Percentiles rank a stretch among this genome's conserved stretches.
Evolutionary conservation across 352 stramenopile species (phyloP).

Genomic region (Phytophthora pluvialis): DNA sequence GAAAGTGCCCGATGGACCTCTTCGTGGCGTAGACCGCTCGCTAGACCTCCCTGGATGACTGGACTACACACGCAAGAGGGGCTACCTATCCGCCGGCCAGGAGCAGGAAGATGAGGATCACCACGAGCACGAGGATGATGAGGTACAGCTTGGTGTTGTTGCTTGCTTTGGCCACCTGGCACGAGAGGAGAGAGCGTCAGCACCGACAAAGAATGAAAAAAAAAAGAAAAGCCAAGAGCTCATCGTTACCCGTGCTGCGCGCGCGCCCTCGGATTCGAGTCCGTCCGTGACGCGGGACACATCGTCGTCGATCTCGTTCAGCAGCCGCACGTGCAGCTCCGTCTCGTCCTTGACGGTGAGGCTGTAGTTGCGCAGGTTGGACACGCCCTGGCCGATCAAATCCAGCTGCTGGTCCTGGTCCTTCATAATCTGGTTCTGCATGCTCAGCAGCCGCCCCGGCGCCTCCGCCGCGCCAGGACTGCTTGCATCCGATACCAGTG

Average conservation of each 20-base stretch:
- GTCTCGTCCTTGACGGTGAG: slow-evolving; percentile 91
- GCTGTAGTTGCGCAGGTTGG: slow-evolving; percentile 88
- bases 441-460: slow-evolving; percentile 65
- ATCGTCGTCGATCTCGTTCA: slow-evolving; percentile 91
- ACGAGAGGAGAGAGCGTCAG: slow-evolving; percentile 17
- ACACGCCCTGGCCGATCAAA: slow-evolving; percentile 80
- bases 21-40: neutral
- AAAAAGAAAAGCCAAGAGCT: slow-evolving; percentile 12
- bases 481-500: neutral
- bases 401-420: slow-evolving; percentile 90
- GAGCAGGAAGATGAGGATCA: slow-evolving; percentile 91
- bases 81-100: slow-evolving; percentile 58
- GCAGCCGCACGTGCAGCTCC: slow-evolving; percentile 87
- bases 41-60: slow-evolving; percentile 21
- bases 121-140: slow-evolving; percentile 86
- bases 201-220: slow-evolving; percentile 1
- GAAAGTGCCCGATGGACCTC: neutral
- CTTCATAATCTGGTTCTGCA: slow-evolving; percentile 93
- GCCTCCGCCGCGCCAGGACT: slow-evolving; percentile 40
- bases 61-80: slow-evolving; percentile 7
- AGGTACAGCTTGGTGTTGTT: slow-evolving; percentile 95
- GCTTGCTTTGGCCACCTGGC: slow-evolving; percentile 92
- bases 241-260: slow-evolving; percentile 63
- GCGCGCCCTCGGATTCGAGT: slow-evolving; percentile 84
- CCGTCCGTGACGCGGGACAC: slow-evolving; percentile 84